A percentile compares a stretch with the other conserved stretches of the same genome.
These are phyloP conservation scores for Moesziomyces sp. DNA, from an alignment of 1,284 basidiomycete species.

Conservation along the genomic window DNA sequence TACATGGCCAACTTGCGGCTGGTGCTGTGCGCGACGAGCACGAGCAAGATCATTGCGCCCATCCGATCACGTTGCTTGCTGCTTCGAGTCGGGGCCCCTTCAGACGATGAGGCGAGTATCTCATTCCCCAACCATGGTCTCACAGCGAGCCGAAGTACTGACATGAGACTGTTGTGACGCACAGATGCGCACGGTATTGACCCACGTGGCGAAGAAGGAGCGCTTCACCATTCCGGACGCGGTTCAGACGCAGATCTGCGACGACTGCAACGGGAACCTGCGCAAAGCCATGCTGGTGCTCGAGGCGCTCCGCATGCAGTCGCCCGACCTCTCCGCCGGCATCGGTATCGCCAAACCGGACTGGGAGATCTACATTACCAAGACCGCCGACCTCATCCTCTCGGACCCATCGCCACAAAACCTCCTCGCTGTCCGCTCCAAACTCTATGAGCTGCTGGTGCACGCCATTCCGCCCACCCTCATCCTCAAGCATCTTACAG, in stretches of 20 bases:
- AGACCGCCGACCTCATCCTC: conserved; percentile 93
- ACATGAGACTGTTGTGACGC: background rate
- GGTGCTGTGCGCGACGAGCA: conserved; percentile 97
- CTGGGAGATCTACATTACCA: conserved; percentile 97
- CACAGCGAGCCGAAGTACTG: background rate
- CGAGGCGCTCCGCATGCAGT: conserved; percentile 88
- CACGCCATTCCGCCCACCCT: conserved; percentile 95
- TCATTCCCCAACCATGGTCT: no score
- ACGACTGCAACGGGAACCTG: conserved; percentile 87
- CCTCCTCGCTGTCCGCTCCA: conserved; percentile 89
- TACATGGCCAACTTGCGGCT: conserved; percentile 98
- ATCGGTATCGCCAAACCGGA: conserved; percentile 87
- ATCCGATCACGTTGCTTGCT: conserved; percentile 95
- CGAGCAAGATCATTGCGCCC: conserved; percentile 94
- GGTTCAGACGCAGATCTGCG: conserved; percentile 78
- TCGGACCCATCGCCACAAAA: conserved; percentile 89
- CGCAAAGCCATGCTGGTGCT: conserved; percentile 93
- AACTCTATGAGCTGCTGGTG: conserved; percentile 93
- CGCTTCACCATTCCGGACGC: conserved; percentile 82
- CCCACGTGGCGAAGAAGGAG: conserved; percentile 82
- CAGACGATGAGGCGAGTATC: conserved; percentile 72
- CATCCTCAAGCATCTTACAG: conserved; percentile 71
- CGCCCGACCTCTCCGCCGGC: conserved; percentile 71
- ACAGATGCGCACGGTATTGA: conserved; percentile 83
- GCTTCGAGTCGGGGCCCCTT: conserved; percentile 90